These are phyloP conservation scores for Phoma sp. DNA, from an alignment of 2,329 filamentous ascomycete genomes.

Conservation along the genomic window DNA sequence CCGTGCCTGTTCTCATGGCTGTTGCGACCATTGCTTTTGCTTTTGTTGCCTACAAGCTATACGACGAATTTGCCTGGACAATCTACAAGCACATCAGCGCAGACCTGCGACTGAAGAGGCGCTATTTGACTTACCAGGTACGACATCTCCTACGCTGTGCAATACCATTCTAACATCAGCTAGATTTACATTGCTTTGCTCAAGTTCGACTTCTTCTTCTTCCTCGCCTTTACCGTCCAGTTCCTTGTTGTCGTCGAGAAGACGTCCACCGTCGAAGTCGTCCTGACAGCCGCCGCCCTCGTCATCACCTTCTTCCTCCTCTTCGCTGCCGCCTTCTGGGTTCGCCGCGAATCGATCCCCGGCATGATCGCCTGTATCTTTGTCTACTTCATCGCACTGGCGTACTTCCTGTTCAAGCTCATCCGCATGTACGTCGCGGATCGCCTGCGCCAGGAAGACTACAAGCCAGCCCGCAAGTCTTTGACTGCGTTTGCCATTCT, in stretches of 20 bases:
- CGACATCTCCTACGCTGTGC: neutral
- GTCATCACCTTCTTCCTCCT: constrained; percentile 91
- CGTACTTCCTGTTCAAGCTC: constrained; percentile 98
- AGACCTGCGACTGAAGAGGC: constrained; percentile 94
- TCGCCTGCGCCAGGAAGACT: constrained; percentile 59
- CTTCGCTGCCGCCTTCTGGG: constrained; percentile 82
- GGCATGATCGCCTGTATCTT: constrained; percentile 82
- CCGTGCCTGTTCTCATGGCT: constrained; percentile 84
- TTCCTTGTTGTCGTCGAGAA: constrained; percentile 89
- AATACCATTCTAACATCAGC: constrained; percentile 20
- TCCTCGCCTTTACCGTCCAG: constrained; percentile 97
- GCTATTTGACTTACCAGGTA: constrained; percentile 96
- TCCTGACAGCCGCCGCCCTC: constrained; percentile 85
- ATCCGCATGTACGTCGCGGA: constrained; percentile 85
- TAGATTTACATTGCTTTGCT: constrained; percentile 97
- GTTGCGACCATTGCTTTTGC: constrained; percentile 75
- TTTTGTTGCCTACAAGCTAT: constrained; percentile 90
- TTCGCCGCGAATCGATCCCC: constrained; percentile 78
- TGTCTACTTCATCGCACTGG: constrained; percentile 86
- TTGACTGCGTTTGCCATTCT: constrained; percentile 94
- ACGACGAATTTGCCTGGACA: constrained; percentile 98
- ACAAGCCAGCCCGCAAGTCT: constrained; percentile 80
- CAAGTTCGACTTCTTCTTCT: constrained; percentile 99
- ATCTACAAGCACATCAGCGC: constrained; percentile 99
- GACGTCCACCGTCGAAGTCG: constrained; percentile 76